Evolutionary conservation across 371 early-diverging fungal genomes (phyloP).

Genomic region (Rhizopus microsporus): DNA sequence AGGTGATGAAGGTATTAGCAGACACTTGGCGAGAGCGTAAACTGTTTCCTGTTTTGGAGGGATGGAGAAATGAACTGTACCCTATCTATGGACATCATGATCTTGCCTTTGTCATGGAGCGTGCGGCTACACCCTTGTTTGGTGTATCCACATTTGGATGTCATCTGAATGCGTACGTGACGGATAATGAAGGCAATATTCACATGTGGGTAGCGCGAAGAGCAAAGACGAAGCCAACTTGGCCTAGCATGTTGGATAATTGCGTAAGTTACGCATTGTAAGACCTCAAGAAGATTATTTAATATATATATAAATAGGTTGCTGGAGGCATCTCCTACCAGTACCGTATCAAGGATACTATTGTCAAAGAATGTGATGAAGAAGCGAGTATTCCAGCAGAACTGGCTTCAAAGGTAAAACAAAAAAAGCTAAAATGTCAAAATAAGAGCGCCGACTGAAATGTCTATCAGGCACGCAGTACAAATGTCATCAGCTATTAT

Average conservation of each 20-base stretch:
- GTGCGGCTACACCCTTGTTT: slow-evolving; percentile 78
- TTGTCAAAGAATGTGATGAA: slow-evolving; percentile 89
- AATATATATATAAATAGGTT: slow-evolving; percentile 28
- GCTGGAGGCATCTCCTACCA: slow-evolving; percentile 86
- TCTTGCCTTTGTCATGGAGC: slow-evolving; percentile 74
- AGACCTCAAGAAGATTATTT: background rate
- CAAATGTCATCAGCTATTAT: slow-evolving; percentile 74
- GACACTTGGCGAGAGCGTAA: slow-evolving; percentile 43
- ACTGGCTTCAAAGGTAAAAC: slow-evolving; percentile 51
- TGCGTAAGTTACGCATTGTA: slow-evolving; percentile 49
- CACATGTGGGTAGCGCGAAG: slow-evolving; percentile 89
- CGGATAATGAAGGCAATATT: slow-evolving; percentile 38
- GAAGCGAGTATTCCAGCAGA: slow-evolving; percentile 77
- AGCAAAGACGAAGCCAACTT: slow-evolving; percentile 78
- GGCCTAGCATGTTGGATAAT: slow-evolving; percentile 87
- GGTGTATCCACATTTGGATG: slow-evolving; percentile 80
- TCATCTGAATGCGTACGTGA: slow-evolving; percentile 80
- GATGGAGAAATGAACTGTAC: slow-evolving; percentile 72
- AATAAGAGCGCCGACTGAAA: background rate
- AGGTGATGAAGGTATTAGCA: slow-evolving; percentile 38
- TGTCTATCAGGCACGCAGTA: slow-evolving; percentile 45
- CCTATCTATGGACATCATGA: slow-evolving; percentile 69
- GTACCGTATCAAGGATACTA: slow-evolving; percentile 60
- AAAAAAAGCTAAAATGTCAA: background rate
- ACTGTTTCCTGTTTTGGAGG: slow-evolving; percentile 31